These are phyloP conservation scores for Colletotrichum sublineola DNA, from an alignment of 2,329 filamentous ascomycete species.

Conservation along the genomic window DNA sequence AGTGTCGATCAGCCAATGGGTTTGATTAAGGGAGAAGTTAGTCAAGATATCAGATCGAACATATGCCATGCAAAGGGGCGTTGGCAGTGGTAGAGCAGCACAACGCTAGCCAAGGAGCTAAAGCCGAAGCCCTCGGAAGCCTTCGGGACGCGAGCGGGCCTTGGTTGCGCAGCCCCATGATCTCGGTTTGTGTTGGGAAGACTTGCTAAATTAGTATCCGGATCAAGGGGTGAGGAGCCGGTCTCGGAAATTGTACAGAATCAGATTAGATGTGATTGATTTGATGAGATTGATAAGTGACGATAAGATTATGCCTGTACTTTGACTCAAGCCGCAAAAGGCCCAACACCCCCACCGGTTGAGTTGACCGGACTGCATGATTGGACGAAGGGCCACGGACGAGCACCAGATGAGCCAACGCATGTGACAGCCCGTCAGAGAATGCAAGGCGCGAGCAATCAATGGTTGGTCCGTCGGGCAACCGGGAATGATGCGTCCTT, in stretches of 20 bases:
- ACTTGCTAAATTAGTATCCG: constrained; percentile 1
- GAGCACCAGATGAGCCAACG: constrained; percentile 10
- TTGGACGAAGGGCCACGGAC: constrained; percentile 13
- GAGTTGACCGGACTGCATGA: constrained; percentile 5
- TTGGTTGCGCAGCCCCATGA: constrained; percentile 12
- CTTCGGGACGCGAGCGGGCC: constrained; percentile 9
- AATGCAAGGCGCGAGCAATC: not conserved
- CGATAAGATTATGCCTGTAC: constrained; percentile 29
- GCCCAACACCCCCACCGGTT: not conserved
- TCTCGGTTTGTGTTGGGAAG: constrained; percentile 7
- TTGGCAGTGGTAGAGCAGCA: constrained; percentile 1
- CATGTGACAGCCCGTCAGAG: not conserved
- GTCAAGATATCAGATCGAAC: constrained; percentile 41
- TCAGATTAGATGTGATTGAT: constrained; percentile 43
- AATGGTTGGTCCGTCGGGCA: constrained; percentile 4
- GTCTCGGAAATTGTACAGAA: constrained; percentile 30
- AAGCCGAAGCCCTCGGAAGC: constrained; percentile 2
- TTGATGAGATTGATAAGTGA: constrained; percentile 42
- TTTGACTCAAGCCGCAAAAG: constrained; percentile 10
- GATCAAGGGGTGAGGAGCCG: constrained; percentile 6
- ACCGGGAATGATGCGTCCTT: not conserved
- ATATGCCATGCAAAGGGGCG: constrained; percentile 27
- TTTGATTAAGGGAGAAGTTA: constrained; percentile 18
- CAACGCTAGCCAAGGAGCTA: constrained; percentile 12
- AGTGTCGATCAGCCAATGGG: constrained; percentile 15